Conservation (phyloP, 2,329 filamentous ascomycete species). For the Ophiosphaerella narmari region DNA sequence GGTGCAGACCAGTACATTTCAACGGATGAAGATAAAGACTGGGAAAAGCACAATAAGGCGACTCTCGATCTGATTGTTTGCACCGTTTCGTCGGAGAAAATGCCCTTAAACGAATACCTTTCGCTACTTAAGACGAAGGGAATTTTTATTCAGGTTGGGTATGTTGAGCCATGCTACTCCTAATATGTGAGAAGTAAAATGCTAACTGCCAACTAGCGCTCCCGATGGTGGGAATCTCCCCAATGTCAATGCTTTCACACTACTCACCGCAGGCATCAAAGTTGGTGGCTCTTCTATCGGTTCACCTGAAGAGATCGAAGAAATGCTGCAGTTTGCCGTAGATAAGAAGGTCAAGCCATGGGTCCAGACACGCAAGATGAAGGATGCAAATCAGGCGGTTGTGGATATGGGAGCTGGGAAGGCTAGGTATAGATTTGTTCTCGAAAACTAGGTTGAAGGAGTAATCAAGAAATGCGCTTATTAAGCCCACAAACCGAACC, state of each 20-base stretch:
- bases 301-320: slow-evolving; percentile 26
- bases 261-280: slow-evolving; percentile 48
- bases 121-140: slow-evolving; percentile 62
- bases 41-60: slow-evolving; percentile 60
- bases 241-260: slow-evolving; percentile 56
- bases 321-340: slow-evolving; percentile 60
- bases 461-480: no score
- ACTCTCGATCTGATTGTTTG: slow-evolving; percentile 63
- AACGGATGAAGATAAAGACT: slow-evolving; percentile 62
- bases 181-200: background rate
- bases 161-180: background rate
- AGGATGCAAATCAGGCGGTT: slow-evolving; percentile 58
- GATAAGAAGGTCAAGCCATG: slow-evolving; percentile 63
- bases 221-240: slow-evolving; percentile 46
- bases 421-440: slow-evolving; percentile 50
- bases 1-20: slow-evolving; percentile 66
- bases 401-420: slow-evolving; percentile 63
- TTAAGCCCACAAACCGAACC: no score
- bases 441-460: slow-evolving; percentile 24
- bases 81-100: slow-evolving; percentile 56
- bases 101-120: slow-evolving; percentile 65
- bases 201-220: slow-evolving; percentile 6
- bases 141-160: slow-evolving; percentile 67
- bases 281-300: slow-evolving; percentile 32
- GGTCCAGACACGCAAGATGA: slow-evolving; percentile 66